These are phyloP conservation scores for Trichoderma gamsii DNA, from an alignment of 495 filamentous ascomycete genomes.

Conservation along the genomic window DNA sequence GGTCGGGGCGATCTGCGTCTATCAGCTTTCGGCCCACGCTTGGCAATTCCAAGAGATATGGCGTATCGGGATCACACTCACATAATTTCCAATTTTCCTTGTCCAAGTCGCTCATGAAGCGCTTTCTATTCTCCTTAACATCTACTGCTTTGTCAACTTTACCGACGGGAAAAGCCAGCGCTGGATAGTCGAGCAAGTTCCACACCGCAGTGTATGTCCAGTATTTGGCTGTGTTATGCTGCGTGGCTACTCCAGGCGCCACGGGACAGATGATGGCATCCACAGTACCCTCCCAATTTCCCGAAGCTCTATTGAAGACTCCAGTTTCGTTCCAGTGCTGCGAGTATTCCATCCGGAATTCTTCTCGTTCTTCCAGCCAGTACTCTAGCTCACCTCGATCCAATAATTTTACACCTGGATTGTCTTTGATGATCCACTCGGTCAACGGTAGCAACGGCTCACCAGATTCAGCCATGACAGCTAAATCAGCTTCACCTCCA, in stretches of 20 bases:
- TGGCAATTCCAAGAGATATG: background rate
- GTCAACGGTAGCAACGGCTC: slow-evolving; percentile 51
- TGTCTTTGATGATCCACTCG: slow-evolving; percentile 43
- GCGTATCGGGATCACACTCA: background rate
- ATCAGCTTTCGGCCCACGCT: background rate
- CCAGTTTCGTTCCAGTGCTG: slow-evolving; percentile 47
- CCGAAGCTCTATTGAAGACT: background rate
- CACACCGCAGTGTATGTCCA: slow-evolving; percentile 70
- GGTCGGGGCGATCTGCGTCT: background rate
- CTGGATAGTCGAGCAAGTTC: slow-evolving; percentile 61
- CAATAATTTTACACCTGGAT: slow-evolving; percentile 36
- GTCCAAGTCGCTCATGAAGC: background rate
- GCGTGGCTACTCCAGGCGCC: slow-evolving; percentile 40
- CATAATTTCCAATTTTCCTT: background rate
- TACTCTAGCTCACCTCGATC: slow-evolving; percentile 19
- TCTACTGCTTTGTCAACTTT: background rate
- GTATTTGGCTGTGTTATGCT: slow-evolving; percentile 54
- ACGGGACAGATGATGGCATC: slow-evolving; percentile 18
- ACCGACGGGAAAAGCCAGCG: slow-evolving; percentile 15
- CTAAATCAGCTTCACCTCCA: slow-evolving; percentile 48
- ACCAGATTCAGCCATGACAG: slow-evolving; percentile 44
- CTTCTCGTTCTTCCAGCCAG: slow-evolving; percentile 40
- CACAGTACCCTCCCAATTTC: background rate
- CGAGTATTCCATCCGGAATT: slow-evolving; percentile 54
- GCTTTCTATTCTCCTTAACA: background rate